Conservation (phyloP, 495 filamentous ascomycete genomes). For the Tuber indicum region DNA sequence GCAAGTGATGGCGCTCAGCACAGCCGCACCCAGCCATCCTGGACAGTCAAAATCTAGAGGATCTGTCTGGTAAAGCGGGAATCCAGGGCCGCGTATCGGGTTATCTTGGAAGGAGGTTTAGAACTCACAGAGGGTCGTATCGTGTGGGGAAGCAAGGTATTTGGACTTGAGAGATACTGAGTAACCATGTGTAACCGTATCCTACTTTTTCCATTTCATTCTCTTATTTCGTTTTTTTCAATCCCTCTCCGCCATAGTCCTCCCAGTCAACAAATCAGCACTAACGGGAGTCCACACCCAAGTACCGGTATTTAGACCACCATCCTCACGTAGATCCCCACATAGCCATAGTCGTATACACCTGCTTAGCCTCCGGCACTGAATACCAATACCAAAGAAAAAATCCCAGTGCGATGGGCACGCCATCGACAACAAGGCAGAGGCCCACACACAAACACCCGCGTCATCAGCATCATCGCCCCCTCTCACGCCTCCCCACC, state of each 20-base stretch:
- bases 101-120: no score
- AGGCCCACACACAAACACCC: slow-evolving; percentile 7
- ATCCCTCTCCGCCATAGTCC: neutral
- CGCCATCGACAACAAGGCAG: slow-evolving; percentile 31
- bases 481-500: neutral
- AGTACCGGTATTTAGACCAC: neutral
- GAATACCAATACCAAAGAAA: slow-evolving; percentile 23
- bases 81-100: no score
- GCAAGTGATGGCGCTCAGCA: neutral
- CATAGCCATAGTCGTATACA: no score
- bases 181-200: no score
- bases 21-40: neutral
- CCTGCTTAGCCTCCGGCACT: slow-evolving; percentile 13
- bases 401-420: slow-evolving; percentile 39
- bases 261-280: no score
- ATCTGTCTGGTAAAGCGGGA: no score
- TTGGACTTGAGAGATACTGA: no score
- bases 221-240: neutral
- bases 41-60: no score
- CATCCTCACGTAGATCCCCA: no score
- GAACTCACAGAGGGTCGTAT: no score
- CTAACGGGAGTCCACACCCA: neutral
- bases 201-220: neutral
- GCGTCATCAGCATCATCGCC: neutral
- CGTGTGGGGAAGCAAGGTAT: no score